These are phyloP conservation scores for Globisporangium camurandrum DNA, from an alignment of 352 stramenopile genomes.

Conservation along the genomic window DNA sequence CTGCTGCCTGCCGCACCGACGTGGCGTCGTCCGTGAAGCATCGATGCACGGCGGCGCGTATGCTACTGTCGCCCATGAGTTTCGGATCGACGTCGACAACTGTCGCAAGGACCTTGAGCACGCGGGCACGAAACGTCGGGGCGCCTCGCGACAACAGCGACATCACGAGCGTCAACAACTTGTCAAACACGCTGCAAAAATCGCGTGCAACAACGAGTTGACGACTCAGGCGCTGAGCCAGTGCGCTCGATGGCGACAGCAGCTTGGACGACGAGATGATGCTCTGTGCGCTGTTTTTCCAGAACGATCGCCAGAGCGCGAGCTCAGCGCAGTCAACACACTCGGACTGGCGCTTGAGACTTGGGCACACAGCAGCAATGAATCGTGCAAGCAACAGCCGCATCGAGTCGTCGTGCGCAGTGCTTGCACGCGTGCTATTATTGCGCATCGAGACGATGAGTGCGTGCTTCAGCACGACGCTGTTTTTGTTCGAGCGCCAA, in stretches of 20 bases:
- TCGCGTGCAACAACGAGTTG: slow-evolving; percentile 41
- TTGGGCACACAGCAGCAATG: slow-evolving; percentile 20
- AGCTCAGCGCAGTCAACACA: slow-evolving; percentile 12
- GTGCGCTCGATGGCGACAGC: slow-evolving; percentile 27
- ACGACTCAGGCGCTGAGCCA: slow-evolving; percentile 36
- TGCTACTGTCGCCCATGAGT: slow-evolving; percentile 62
- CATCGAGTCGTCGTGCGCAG: slow-evolving; percentile 34
- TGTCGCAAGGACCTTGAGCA: slow-evolving; percentile 66
- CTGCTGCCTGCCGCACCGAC: slow-evolving; percentile 74
- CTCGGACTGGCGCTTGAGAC: background rate
- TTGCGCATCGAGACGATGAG: slow-evolving; percentile 45
- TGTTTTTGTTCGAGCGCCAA: slow-evolving; percentile 1
- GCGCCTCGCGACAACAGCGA: slow-evolving; percentile 61
- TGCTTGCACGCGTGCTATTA: slow-evolving; percentile 16
- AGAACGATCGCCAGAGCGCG: slow-evolving; percentile 45
- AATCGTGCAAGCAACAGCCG: slow-evolving; percentile 55
- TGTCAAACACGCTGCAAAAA: slow-evolving; percentile 65
- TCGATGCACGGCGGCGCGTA: slow-evolving; percentile 45
- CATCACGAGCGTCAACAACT: slow-evolving; percentile 69
- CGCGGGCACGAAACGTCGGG: slow-evolving; percentile 58
- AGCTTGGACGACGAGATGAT: slow-evolving; percentile 40
- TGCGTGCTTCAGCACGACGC: slow-evolving; percentile 56
- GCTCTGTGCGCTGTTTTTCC: slow-evolving; percentile 20
- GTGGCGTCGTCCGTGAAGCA: slow-evolving; percentile 76
- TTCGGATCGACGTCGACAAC: slow-evolving; percentile 83